Conservation (phyloP, 2,329 filamentous ascomycete genomes). For the Ophiostoma triangulosporum region DNA sequence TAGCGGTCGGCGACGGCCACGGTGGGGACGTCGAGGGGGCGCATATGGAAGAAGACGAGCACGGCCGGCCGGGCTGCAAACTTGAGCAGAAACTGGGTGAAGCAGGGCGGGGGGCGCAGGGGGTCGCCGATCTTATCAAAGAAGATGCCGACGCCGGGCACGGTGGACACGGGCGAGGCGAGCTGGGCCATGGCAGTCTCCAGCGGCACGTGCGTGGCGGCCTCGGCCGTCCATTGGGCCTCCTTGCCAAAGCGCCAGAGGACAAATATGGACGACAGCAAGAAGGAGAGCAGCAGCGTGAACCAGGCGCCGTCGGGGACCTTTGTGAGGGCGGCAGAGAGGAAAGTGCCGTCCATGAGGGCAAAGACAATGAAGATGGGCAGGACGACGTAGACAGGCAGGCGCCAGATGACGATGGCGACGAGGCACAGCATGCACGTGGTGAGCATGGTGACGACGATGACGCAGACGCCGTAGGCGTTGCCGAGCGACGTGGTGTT, state of each 20-base stretch:
- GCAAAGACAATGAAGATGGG: slow-evolving; percentile 50
- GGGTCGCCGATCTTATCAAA: slow-evolving; percentile 63
- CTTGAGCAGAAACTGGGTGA: slow-evolving; percentile 60
- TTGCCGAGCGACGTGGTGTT: slow-evolving; percentile 60
- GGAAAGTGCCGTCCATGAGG: slow-evolving; percentile 53
- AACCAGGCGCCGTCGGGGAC: slow-evolving; percentile 70
- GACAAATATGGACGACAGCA: slow-evolving; percentile 52
- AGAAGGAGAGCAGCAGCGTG: slow-evolving; percentile 49
- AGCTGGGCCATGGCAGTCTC: slow-evolving; percentile 16
- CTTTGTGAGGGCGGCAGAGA: slow-evolving; percentile 57
- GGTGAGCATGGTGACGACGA: slow-evolving; percentile 66
- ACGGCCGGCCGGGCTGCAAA: slow-evolving; percentile 54
- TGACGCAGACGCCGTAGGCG: slow-evolving; percentile 68
- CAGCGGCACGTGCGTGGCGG: slow-evolving; percentile 42
- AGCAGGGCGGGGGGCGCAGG: slow-evolving; percentile 44
- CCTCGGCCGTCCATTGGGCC: slow-evolving; percentile 60
- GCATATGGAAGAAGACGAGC: slow-evolving; percentile 62
- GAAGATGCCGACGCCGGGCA: slow-evolving; percentile 54
- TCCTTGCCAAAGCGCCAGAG: slow-evolving; percentile 73
- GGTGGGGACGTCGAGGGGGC: slow-evolving; percentile 45
- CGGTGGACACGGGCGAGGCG: slow-evolving; percentile 25
- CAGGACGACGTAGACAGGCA: slow-evolving; percentile 43
- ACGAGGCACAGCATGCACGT: slow-evolving; percentile 62
- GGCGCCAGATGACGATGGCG: slow-evolving; percentile 58
- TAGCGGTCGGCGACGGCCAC: slow-evolving; percentile 36